phyloP scores from a whole-genome alignment of 192 early-diverging fungal genomes.

The Geosiphon pyriformis region DNA sequence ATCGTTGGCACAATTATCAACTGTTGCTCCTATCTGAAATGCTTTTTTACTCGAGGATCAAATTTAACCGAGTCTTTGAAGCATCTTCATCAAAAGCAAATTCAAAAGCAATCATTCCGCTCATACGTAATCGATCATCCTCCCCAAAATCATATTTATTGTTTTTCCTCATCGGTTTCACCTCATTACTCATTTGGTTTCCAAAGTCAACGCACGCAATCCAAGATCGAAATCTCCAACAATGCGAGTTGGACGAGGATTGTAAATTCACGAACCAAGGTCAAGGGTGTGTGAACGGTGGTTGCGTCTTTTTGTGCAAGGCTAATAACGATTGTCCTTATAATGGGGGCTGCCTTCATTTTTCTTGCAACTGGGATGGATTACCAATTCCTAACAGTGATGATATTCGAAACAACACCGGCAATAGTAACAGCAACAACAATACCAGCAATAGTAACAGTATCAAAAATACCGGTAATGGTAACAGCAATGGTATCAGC shows the following conservation, averaged over 20 bases:
- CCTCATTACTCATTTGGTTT: background rate
- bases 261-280: background rate
- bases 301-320: background rate
- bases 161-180: background rate
- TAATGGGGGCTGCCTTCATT: background rate
- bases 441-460: background rate
- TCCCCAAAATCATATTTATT: background rate
- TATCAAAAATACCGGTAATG: background rate
- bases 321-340: background rate
- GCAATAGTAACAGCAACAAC: background rate
- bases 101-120: background rate
- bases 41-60: background rate
- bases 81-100: background rate
- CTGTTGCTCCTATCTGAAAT: no score
- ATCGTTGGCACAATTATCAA: no score
- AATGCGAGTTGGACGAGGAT: background rate
- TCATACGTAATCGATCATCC: background rate
- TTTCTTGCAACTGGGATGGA: background rate
- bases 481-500: background rate
- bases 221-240: background rate
- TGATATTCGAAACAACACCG: background rate
- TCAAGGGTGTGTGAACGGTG: background rate
- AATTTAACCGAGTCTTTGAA: background rate
- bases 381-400: background rate
- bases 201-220: background rate